Base-by-base conservation (phyloP, 164 flowering plant genomes). In the Vitis rotundifolia region DNA sequence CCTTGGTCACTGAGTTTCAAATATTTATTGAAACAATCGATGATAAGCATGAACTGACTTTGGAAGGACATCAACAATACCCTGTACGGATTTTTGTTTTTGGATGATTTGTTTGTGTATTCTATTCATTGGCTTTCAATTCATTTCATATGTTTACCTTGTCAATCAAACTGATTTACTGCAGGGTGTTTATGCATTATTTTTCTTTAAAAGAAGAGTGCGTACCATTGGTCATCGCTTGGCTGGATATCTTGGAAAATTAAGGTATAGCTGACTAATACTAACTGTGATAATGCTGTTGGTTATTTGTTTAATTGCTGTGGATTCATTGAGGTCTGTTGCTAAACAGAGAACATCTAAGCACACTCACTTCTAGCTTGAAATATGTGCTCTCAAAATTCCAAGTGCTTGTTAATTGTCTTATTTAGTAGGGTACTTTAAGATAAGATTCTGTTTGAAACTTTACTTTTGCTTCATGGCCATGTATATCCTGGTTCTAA, bases 171-270 rank as follows among this genome's bases (percentile, higher is more conserved):
- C 51, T 10, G 58, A 8, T 48, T 69, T 59, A 66, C 70, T 69
- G 9, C 79, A 94, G 98, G 98, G 98, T 74, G 93, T 92, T 63
- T 94, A 88, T 85, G 97, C 93, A 2, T 84, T 94, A 66, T 88
- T 94, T 64, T 94, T 94, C 71, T 81, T 86, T 68, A 88, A 85
- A 77, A 87, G 91, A 81, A 84, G 88, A 75, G 85, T 83, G 52
- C 93, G 97, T 44, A 77, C 86, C 59, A 89, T 94, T 71, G 98
- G 92, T 77, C 82, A 82, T 68, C 95, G 97, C 63, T 78, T 94
- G 59, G 97, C 97, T 73, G 86, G 85, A 65, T 74, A 75, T 22
- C 81, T 88, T 88, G 94, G 95, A 72, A 94, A 89, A 73, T 74
- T 94, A 83, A 92, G 95, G 98, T 94, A 81, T 68, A 44, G 26